Conservation (phyloP, 176 grass and related monocot genomes). For the Otatea glauca region DNA sequence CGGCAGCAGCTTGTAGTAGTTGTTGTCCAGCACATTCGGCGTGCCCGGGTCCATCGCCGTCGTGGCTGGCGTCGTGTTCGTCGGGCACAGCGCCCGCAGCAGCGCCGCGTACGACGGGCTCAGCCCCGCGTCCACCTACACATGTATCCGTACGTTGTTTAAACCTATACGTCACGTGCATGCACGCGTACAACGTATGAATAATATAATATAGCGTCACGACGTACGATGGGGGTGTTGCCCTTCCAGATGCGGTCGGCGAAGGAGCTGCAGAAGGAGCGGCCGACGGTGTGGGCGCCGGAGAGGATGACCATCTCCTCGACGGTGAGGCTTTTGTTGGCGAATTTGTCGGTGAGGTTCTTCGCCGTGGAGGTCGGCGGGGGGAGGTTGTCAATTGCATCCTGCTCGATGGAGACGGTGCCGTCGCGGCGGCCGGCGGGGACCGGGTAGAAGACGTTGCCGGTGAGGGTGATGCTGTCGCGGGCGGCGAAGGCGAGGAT, state of each 20-base stretch:
- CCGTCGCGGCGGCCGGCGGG: constrained; percentile 63
- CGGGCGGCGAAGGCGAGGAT: constrained; percentile 56
- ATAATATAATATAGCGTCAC: background rate
- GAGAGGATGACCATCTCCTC: constrained; percentile 68
- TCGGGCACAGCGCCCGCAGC: constrained; percentile 53
- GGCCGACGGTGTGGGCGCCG: constrained; percentile 55
- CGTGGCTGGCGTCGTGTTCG: constrained; percentile 28
- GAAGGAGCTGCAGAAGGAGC: constrained; percentile 57
- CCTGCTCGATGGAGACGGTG: background rate
- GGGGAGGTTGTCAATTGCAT: constrained; percentile 27
- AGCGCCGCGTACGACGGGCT: constrained; percentile 53
- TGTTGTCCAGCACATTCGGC: constrained; percentile 57
- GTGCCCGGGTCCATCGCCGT: constrained; percentile 45
- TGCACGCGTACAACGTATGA: background rate
- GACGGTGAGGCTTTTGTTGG: constrained; percentile 23
- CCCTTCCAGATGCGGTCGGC: constrained; percentile 30
- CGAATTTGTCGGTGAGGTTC: constrained; percentile 13
- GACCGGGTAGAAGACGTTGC: constrained; percentile 63
- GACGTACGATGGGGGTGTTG: constrained; percentile 1
- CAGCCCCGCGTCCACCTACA: constrained; percentile 49
- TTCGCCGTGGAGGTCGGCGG: constrained; percentile 7
- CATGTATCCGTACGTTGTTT: background rate
- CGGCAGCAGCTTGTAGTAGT: constrained; percentile 64
- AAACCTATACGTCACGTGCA: background rate
- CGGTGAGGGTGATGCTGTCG: constrained; percentile 67